Evolutionary conservation across 192 early-diverging fungal genomes (phyloP), one percentile per base, ranked within the genome.

Genomic region (Entrophospora sp.): DNA sequence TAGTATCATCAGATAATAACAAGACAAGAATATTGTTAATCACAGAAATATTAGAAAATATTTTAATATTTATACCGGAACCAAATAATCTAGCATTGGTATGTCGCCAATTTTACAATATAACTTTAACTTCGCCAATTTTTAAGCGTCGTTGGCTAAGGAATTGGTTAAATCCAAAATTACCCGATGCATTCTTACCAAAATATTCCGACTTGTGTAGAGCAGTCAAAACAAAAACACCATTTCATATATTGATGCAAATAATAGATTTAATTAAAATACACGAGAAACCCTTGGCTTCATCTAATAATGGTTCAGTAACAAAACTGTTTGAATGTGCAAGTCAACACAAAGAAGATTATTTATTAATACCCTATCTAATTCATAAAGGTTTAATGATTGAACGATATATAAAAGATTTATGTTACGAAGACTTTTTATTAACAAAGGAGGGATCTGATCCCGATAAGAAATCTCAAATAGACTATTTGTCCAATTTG

Each of bases 141-240:
- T 66, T 66, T 55, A 66, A 66, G 40, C 36, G 64, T 28, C 27
- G 64, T n/a, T 66, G 64, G 64, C 48, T 66, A 55, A 22, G 64
- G 8, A 3, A 32, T 35, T 66, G 64, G 64, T 51, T 66, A 27
- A 20, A 66, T 55, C 64, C 64, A 55, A 43, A 55, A 37, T 30
- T 66, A n/a, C 64, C 64, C 3, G 38, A 55, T 40, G 48, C 64
- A 22, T 66, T 66, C 20, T 45, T 66, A 22, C 64, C 64, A 37
- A 55, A n/a, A 16, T 66, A 66, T 40, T 53, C 64, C 5, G 49
- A 66, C 18, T 25, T 66, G 6, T 66, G 64, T 18, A 20, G 42
- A 40, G 64, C 64, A n/a, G 34, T 66, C 20, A 14, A 53, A 28
- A 55, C 64, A 30, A 53, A 55, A 31, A 53, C 64, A 27, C 64